Base-by-base conservation (phyloP, 768 basidiomycete genomes). In the Suillus subluteus region DNA sequence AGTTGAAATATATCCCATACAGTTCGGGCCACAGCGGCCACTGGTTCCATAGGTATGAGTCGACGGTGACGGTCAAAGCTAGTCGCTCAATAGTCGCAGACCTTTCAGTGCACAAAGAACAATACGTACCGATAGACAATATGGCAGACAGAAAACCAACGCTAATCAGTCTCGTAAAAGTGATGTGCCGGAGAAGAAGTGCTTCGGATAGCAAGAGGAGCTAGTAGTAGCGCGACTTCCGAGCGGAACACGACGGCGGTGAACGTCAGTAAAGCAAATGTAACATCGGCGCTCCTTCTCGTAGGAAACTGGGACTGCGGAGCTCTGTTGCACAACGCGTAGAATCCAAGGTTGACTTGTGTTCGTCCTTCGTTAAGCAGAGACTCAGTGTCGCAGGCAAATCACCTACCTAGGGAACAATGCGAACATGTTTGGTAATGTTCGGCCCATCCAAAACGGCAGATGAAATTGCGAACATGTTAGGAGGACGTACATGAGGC, bases 351-450 rank as follows among this genome's bases (percentile, higher is more conserved):
- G 66, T 89, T 93, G 35, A 91, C 92, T 91, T 62, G 59, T 23
- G 40, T 62, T 54, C 43, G 48, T 65, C 38, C 23, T 32, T 66
- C 62, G 13, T 58, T 63, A 16, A 64, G 62, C 48, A 35, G 43
- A 52, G 12, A 11, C n/a, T 43, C 43, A 8, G n/a, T 58, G 44
- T 43, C 15, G n/a, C 7, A 35, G 55, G 1, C n/a, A 23, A 43
- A 21, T 56, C n/a, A 69, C 79, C 30, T 68, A 96, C 95, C 92
- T n/a, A 55, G 90, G 87, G 2, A 91, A 80, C 21, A 96, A 79
- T 4, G 95, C 95, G 68, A 96, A 89, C 89, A 95, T 97, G 75
- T 99, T 99, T 1, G 98, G 97, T 8, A 99, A 78, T 0, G 97
- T 98, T 63, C 98, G 80, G 3, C 95, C 89, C 83, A 95, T 93